Conservation (phyloP, 495 filamentous ascomycete species). For the Talaromyces ruber region DNA sequence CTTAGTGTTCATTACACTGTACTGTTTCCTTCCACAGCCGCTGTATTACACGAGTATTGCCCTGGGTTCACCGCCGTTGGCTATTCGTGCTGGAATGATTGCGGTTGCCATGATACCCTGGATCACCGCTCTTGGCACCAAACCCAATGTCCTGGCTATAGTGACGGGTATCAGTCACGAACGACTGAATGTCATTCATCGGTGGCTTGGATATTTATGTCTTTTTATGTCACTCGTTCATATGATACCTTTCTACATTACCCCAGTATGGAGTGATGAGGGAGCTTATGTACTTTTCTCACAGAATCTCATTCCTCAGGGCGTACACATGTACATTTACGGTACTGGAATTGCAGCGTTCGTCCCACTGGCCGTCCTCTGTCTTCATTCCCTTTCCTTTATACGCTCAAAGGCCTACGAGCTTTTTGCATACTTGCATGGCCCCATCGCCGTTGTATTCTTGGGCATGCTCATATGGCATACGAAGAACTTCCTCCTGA, state of each 20-base stretch:
- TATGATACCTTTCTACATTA: constrained; percentile 81
- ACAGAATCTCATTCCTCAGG: constrained; percentile 50
- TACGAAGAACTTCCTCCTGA: constrained; percentile 82
- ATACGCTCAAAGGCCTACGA: constrained; percentile 64
- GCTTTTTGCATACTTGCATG: constrained; percentile 72
- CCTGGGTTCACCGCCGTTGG: constrained; percentile 81
- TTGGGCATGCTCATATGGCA: constrained; percentile 92
- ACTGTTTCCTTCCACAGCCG: constrained; percentile 75
- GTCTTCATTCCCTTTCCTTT: constrained; percentile 71
- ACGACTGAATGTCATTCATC: constrained; percentile 84
- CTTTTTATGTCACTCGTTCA: constrained; percentile 77
- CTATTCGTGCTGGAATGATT: constrained; percentile 88
- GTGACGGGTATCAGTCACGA: constrained; percentile 90
- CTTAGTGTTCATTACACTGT: constrained; percentile 65
- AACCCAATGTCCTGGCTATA: constrained; percentile 77
- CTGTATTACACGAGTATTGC: constrained; percentile 75
- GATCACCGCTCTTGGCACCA: constrained; percentile 84
- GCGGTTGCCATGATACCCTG: constrained; percentile 90
- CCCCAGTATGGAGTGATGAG: constrained; percentile 67
- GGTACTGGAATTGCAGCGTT: constrained; percentile 85
- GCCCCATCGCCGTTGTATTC: constrained; percentile 72
- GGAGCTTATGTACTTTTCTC: constrained; percentile 59
- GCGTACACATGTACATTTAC: constrained; percentile 55
- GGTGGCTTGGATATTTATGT: constrained; percentile 86
- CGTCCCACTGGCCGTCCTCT: constrained; percentile 71